Percentiles rank a stretch among this genome's conserved stretches.
Conservation (phyloP, 2,329 filamentous ascomycete species). For the Aspergillus awamori region DNA sequence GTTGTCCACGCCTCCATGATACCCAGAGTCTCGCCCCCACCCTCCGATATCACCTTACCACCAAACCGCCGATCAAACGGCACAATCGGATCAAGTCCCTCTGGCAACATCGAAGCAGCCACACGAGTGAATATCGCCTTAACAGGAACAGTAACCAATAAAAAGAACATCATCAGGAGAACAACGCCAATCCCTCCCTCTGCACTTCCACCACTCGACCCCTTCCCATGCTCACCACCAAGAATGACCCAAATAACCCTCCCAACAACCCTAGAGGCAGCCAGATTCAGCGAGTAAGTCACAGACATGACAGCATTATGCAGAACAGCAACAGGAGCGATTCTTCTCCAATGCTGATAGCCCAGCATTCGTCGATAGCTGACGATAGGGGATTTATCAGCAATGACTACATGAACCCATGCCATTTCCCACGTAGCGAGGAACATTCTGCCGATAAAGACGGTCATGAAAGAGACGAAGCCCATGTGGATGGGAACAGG, state of each 20-base stretch:
- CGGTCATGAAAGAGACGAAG: conserved; percentile 53
- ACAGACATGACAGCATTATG: conserved; percentile 61
- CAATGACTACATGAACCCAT: conserved; percentile 87
- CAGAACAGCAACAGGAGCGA: conserved; percentile 68
- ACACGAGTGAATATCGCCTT: conserved; percentile 77
- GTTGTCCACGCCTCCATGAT: conserved; percentile 77
- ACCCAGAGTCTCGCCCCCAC: conserved; percentile 69
- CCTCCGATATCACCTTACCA: conserved; percentile 72
- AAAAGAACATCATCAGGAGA: conserved; percentile 29
- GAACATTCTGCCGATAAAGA: conserved; percentile 61
- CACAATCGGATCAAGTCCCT: conserved; percentile 81
- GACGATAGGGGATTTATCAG: conserved; percentile 62
- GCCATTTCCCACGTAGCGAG: conserved; percentile 70
- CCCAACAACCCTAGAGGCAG: conserved; percentile 44
- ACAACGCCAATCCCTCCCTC: not conserved
- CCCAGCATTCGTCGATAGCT: conserved; percentile 74
- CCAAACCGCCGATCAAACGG: conserved; percentile 86
- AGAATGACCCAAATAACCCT: not conserved
- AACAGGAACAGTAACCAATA: conserved; percentile 73
- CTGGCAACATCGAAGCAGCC: conserved; percentile 81
- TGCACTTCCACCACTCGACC: not conserved
- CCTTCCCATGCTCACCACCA: not conserved
- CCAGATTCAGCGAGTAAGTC: conserved; percentile 40
- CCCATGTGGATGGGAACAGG: conserved; percentile 33
- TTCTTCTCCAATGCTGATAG: conserved; percentile 67